Base-by-base conservation (phyloP, 2,329 filamentous ascomycete genomes). In the Fusarium anguioides region DNA sequence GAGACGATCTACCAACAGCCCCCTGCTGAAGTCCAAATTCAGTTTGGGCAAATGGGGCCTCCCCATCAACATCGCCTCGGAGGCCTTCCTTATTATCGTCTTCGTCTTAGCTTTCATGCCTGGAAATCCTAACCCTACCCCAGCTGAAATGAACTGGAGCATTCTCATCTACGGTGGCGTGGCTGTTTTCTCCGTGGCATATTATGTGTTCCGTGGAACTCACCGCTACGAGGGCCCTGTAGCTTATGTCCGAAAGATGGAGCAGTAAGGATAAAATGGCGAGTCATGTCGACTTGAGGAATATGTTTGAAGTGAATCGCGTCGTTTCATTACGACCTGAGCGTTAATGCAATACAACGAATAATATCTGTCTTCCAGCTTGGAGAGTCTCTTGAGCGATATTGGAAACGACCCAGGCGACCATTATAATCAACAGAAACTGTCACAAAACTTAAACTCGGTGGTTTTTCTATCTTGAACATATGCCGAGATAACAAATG, bases 51-150 rank as follows among this genome's bases (percentile, higher is more conserved):
- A 35, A 24, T 72, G 66, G 66, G 69, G 69, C 7, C 48, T 71
- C 7, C 9, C 46, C 7, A 42, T 70, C 0, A 71, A 72, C n/a
- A 64, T 71, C 4, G 44, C 41, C 18, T 72, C 69, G 0, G 69
- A 68, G 3, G 64, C 27, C 0, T 71, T 71, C 20, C 55, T 71
- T 2, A 5, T 71, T 1, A n/a, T 71, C 0, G 54, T 71, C 0
- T 71, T 71, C 6, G 52, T 71, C 11, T 55, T 71, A 8, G 69
- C 69, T 0, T 71, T 72, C 1, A 70, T 71, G 69, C 69, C 69
- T 5, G 49, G 54, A 18, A 71, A 70, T 10, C 69, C 66, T 0
- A 60, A 64, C 20, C 69, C 69, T 0, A 46, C 66, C 0, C 17
- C 60, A 3, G 23, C 60, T 2, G 49, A 72, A 41, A 71, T 71